phyloP scores from a whole-genome alignment of 176 grass and related monocot genomes.

The Bolboschoenus planiculmis region DNA sequence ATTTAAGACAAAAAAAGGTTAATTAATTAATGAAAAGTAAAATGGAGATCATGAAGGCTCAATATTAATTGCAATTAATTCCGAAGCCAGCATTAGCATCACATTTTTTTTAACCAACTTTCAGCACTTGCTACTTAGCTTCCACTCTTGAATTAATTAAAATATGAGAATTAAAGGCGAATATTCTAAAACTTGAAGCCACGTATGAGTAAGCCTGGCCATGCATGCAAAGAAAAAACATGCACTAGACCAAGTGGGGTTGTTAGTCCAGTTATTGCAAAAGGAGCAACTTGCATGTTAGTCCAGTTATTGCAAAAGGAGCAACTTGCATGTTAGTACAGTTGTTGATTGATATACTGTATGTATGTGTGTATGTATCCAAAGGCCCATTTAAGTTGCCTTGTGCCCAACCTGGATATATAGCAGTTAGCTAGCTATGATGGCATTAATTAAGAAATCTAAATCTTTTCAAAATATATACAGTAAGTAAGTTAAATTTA shows the following conservation, averaged over 20 bases:
- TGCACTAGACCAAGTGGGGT: conserved; percentile 12
- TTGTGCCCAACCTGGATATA: conserved; percentile 11
- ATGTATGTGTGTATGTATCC: background rate
- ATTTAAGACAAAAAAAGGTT: background rate
- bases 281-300: background rate
- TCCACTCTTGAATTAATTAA: background rate
- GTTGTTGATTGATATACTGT: background rate
- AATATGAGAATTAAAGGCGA: background rate
- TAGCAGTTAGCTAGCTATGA: conserved; percentile 3
- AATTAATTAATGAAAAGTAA: background rate
- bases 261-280: conserved; percentile 11
- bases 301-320: background rate
- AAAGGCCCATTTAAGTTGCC: background rate
- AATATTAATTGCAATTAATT: background rate
- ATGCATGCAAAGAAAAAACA: conserved; percentile 15
- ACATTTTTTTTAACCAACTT: conserved; percentile 4
- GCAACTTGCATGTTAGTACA: background rate
- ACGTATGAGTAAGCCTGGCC: background rate
- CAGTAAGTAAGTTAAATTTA: no score
- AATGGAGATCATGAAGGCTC: background rate
- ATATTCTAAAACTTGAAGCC: conserved; percentile 13
- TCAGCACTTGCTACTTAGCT: background rate
- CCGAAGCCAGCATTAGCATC: background rate
- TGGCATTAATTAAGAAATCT: background rate
- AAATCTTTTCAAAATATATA: background rate